phyloP scores from a whole-genome alignment of 371 early-diverging fungal species.

The Apophysomyces variabilis region DNA sequence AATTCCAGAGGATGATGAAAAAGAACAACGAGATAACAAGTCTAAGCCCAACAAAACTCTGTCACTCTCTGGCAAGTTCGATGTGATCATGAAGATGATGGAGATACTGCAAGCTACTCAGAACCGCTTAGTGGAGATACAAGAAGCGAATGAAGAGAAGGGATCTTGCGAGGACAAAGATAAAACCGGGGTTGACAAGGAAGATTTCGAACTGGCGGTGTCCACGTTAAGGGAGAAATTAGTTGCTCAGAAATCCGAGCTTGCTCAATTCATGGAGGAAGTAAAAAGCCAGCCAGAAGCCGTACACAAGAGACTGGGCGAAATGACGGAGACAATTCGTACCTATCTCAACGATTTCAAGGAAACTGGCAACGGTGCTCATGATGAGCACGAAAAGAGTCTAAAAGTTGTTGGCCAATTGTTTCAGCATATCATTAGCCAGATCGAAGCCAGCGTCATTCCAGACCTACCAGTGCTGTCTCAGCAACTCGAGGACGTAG shows the following conservation, averaged over 20 bases:
- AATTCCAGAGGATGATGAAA: conserved; percentile 6
- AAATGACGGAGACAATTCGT: background rate
- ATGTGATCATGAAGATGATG: conserved; percentile 43
- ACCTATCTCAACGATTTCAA: conserved; percentile 22
- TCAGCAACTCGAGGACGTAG: conserved; percentile 39
- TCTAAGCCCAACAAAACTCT: conserved; percentile 10
- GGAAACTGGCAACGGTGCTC: conserved; percentile 25
- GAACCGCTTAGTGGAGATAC: conserved; percentile 22
- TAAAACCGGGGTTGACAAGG: conserved; percentile 16
- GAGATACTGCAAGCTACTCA: conserved; percentile 44
- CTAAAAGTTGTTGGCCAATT: conserved; percentile 43
- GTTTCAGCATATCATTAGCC: conserved; percentile 39
- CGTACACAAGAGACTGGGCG: background rate
- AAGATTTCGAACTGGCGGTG: conserved; percentile 9
- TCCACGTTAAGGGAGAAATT: background rate
- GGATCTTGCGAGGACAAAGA: conserved; percentile 7
- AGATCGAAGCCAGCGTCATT: conserved; percentile 41
- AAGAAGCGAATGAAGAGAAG: conserved; percentile 22
- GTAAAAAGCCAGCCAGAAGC: conserved; percentile 2
- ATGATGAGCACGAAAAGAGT: conserved; percentile 42
- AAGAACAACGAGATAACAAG: conserved; percentile 1
- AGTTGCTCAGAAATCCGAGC: background rate
- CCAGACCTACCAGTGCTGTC: conserved; percentile 39
- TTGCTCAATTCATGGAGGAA: conserved; percentile 2
- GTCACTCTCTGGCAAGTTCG: conserved; percentile 41